Percentiles rank a stretch among this genome's conserved stretches.
These are phyloP conservation scores for Synchytrium microbalum DNA, from an alignment of 371 early-diverging fungal genomes.

Conservation along the genomic window DNA sequence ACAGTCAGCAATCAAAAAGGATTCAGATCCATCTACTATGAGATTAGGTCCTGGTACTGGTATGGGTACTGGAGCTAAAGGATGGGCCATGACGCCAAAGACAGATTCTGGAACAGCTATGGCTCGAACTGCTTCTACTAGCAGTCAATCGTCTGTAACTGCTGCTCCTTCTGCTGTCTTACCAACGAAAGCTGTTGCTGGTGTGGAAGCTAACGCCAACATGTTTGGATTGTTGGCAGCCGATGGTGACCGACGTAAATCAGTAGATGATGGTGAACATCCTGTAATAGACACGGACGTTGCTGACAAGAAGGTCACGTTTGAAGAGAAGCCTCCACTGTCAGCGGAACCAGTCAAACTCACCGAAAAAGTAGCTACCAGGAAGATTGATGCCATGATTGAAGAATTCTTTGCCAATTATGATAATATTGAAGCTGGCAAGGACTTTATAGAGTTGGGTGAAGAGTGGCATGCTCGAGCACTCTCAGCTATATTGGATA, in stretches of 20 bases:
- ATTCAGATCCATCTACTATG: not conserved
- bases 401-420: conserved; percentile 58
- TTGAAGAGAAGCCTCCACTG: conserved; percentile 6
- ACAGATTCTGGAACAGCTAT: too few relatives aligned
- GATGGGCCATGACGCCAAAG: not conserved
- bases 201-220: not conserved
- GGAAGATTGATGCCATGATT: conserved; percentile 56
- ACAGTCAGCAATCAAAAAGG: not conserved
- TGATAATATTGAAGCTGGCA: conserved; percentile 52
- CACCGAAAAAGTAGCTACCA: conserved; percentile 47
- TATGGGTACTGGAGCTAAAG: not conserved
- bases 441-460: conserved; percentile 61
- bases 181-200: not conserved
- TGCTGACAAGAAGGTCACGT: conserved; percentile 8
- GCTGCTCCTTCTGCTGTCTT: too few relatives aligned
- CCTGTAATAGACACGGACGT: conserved; percentile 5
- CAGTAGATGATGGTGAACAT: conserved; percentile 14
- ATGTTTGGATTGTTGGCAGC: not conserved
- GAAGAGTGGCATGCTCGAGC: conserved; percentile 40
- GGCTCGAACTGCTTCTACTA: too few relatives aligned
- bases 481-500: conserved; percentile 34
- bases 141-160: not conserved
- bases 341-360: conserved; percentile 33
- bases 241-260: conserved; percentile 4
- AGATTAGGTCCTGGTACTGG: conserved; percentile 1